Evolutionary conservation across 306 rosid species (phyloP).

Genomic region (Lupinus albus): DNA sequence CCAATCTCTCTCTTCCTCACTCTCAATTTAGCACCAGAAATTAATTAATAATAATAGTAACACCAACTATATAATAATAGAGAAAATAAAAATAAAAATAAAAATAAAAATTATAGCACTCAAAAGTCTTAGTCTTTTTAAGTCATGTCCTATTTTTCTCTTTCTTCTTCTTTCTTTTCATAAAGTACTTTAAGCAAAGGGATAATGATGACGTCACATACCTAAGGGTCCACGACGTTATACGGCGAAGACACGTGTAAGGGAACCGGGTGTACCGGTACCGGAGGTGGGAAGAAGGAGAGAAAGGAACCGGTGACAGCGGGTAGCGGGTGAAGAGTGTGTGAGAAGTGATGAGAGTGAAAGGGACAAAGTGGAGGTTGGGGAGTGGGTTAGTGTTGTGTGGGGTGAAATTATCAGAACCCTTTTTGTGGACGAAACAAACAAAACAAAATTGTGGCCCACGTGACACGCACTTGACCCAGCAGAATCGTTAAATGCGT

Average conservation of each 20-base stretch:
- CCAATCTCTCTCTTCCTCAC: constrained; percentile 42
- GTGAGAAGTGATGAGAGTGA: too few relatives aligned
- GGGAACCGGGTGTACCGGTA: constrained; percentile 36
- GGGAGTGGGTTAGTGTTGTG: too few relatives aligned
- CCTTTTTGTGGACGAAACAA: too few relatives aligned
- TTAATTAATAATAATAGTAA: constrained; percentile 13
- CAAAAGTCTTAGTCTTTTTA: constrained; percentile 44
- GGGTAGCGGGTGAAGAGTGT: too few relatives aligned
- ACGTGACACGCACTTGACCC: too few relatives aligned
- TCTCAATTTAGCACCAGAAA: constrained; percentile 41
- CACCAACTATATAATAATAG: constrained; percentile 3
- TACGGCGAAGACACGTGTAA: constrained; percentile 47
- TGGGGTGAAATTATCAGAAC: too few relatives aligned
- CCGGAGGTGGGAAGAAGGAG: background rate
- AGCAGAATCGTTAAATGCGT: too few relatives aligned
- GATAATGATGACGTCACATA: constrained; percentile 53
- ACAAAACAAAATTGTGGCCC: too few relatives aligned
- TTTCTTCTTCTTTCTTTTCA: background rate
- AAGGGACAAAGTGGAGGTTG: too few relatives aligned
- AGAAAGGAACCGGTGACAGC: background rate
- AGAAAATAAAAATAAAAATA: background rate
- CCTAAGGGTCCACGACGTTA: constrained; percentile 38
- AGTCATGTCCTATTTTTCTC: background rate
- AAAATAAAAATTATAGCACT: constrained; percentile 6
- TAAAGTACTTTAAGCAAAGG: background rate